Evolutionary conservation across 768 basidiomycete species (phyloP), one percentile per base, ranked within the genome.

Genomic region (Tephrocybe sp.): DNA sequence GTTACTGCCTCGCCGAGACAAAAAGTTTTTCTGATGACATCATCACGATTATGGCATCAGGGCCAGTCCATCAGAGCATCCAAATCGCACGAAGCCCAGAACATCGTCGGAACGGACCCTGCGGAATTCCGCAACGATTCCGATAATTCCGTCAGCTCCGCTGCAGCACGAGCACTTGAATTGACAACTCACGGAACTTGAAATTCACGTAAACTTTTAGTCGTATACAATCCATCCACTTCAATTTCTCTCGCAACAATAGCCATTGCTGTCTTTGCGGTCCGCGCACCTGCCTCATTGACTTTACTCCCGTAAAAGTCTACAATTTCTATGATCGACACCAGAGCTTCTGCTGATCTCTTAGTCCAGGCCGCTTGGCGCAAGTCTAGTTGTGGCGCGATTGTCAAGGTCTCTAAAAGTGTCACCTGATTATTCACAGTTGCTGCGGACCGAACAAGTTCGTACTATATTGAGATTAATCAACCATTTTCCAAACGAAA

Each of bases 201-300:
- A 9, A 58, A 51, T 54, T 71, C 58, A 22, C 31, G 57, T 19
- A 47, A 24, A 13, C 64, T 60, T 32, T 54, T 60, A n/a, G 63
- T 61, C 9, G 65, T 71, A 35, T 78, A 73, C 44, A 87, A 59
- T 0, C 86, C 87, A 55, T 86, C 76, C 47, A 69, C 69, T 51
- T 87, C 86, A 19, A 88, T 78, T 31, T 84, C 79, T 51, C 69
- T 66, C 26, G 78, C 73, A n/a, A 89, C 74, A 6, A 75, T 60
- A n/a, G 71, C 73, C 67, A 89, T 69, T 1, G 82, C 81, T 32
- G 74, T 70, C 53, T 70, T 76, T n/a, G 82, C 80, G 9, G 76
- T 79, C 37, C 67, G 70, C 9, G 69, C 69, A 9, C 69, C 69
- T 5, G 71, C 71, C 27, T 67, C 63, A 2, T 61, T 59, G 28